Conservation (phyloP, 2,329 filamentous ascomycete species). For the Blastomyces silverae region DNA sequence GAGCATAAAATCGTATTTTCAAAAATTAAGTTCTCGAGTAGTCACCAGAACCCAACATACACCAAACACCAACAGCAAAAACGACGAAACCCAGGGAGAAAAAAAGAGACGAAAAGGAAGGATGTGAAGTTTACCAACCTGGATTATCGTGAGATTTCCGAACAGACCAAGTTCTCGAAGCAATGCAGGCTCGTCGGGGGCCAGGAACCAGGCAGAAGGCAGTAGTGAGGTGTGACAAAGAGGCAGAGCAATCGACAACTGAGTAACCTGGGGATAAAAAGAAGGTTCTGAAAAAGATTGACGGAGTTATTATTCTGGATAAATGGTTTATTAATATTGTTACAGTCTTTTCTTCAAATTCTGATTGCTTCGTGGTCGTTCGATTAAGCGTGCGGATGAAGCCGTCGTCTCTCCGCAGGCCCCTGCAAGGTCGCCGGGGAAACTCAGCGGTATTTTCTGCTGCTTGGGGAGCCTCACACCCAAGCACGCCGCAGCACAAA, state of each 20-base stretch:
- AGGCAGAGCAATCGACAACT: conserved; percentile 8
- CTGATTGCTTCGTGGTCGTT: not conserved
- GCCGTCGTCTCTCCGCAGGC: conserved; percentile 7
- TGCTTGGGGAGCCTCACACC: not conserved
- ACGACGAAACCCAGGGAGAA: not conserved
- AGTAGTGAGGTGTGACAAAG: conserved; percentile 3
- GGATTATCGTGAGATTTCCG: not conserved
- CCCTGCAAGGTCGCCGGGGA: conserved; percentile 8
- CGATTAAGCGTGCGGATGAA: conserved; percentile 8
- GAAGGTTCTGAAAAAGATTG: not conserved
- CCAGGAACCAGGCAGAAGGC: conserved; percentile 7
- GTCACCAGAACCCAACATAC: not conserved
- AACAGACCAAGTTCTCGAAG: conserved; percentile 6
- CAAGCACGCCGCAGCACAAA: no score
- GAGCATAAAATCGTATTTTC: conserved; percentile 1
- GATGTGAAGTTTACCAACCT: not conserved
- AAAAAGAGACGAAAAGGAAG: not conserved
- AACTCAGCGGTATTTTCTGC: not conserved
- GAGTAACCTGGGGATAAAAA: conserved; percentile 1
- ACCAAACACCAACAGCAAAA: not conserved
- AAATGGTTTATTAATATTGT: not conserved
- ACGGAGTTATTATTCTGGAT: not conserved
- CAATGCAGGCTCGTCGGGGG: not conserved
- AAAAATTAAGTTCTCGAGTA: not conserved
- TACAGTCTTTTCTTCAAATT: not conserved